Percentiles rank a stretch among this genome's conserved stretches.
Evolutionary conservation across 2,329 filamentous ascomycete genomes (phyloP).

Genomic region (Zalaria obscura): DNA sequence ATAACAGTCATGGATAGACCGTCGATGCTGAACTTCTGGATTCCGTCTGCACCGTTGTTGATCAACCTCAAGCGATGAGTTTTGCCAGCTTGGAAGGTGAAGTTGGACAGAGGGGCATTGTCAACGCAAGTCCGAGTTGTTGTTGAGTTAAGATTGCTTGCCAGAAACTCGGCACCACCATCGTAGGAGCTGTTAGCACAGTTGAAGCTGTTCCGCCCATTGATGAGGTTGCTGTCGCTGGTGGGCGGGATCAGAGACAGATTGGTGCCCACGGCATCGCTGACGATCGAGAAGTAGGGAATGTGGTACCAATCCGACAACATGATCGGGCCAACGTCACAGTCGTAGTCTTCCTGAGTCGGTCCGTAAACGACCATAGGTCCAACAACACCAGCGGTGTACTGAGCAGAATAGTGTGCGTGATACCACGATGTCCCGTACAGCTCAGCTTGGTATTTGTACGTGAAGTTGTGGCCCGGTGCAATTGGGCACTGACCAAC

Average conservation of each 20-base stretch:
- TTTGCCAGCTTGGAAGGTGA: constrained; percentile 25
- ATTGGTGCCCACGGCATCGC: constrained; percentile 7
- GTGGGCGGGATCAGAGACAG: constrained; percentile 11
- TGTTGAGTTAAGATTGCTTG: constrained; percentile 6
- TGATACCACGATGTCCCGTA: constrained; percentile 23
- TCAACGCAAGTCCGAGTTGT: constrained; percentile 9
- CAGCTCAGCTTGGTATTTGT: constrained; percentile 24
- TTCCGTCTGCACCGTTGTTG: constrained; percentile 25
- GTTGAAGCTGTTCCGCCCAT: not conserved
- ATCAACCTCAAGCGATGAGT: constrained; percentile 28
- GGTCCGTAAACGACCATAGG: constrained; percentile 18
- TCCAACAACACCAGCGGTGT: constrained; percentile 14
- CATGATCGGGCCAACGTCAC: constrained; percentile 16
- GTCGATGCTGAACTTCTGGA: constrained; percentile 19
- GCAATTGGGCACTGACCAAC: constrained; percentile 28
- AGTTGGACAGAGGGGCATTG: constrained; percentile 17
- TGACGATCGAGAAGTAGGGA: constrained; percentile 10
- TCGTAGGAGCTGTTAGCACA: constrained; percentile 7
- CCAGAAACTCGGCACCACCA: constrained; percentile 7
- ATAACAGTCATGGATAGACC: constrained; percentile 28
- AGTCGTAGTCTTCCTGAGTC: constrained; percentile 13
- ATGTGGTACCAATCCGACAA: constrained; percentile 16
- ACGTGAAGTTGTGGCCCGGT: constrained; percentile 23
- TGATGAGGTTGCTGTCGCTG: constrained; percentile 6
- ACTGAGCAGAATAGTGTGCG: constrained; percentile 20